Base-by-base conservation (phyloP, 2,329 filamentous ascomycete genomes). In the Gremmenia infestans region DNA sequence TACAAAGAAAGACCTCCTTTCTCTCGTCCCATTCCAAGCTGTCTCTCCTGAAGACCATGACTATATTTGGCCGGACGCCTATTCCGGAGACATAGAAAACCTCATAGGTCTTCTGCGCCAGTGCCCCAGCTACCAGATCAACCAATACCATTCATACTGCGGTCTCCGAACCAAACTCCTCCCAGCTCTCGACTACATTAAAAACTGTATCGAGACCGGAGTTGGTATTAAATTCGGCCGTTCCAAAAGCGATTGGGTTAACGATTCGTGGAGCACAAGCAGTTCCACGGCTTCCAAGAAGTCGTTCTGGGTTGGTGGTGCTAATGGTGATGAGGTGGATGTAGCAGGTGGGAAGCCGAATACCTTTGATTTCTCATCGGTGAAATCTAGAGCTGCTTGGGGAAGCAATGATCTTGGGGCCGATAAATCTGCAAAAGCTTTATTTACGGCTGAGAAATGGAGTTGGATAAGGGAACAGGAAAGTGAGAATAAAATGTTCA, bases 121-220 rank as follows among this genome's bases (percentile, higher is more conserved):
- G 70, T 84, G 81, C 50, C 85, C 88, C 1, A 80, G 78, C 54
- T 91, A 91, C 67, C 88, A 91, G 69, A 80, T 91, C 57, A 87
- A 92, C 70, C 80, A 79, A 61, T 77, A 90, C 66, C 88, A 92
- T 69, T 78, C 78, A 1, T 87, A 91, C 69, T 92, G 88, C 66
- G 88, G 88, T 1, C 75, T 89, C 39, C 76, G 87, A 46, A 83
- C 81, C 3, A 78, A 83, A 17, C 70, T 91, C 3, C 72, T 88
- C 40, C 85, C 87, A 7, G 77, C 88, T 3, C 70, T 91, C 15
- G 85, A 88, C 53, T 80, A 84, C 52, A 72, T 91, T 32, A 78
- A 82, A 55, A 70, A 74, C n/a, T 79, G 83, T 73, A 69, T 85
- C 4, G 76, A 77, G 46, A 57, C 53, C 11, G 64, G 65, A 3